Percentiles rank a stretch among this genome's conserved stretches.
Conservation (phyloP, 1,284 basidiomycete genomes). For the Anthracocystis setariae region DNA sequence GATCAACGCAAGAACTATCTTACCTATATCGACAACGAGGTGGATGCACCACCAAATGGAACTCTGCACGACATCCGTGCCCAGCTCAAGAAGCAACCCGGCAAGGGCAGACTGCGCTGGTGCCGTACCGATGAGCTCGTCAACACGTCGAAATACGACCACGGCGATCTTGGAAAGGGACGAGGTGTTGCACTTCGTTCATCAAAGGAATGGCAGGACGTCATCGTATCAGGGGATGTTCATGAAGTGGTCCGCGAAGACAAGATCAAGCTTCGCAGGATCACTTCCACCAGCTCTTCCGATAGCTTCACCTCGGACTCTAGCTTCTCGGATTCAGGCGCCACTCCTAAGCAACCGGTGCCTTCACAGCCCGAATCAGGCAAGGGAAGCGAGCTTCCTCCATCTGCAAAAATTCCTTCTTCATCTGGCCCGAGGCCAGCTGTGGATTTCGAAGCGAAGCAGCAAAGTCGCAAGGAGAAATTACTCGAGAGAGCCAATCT, state of each 20-base stretch:
- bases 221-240: conserved; percentile 24
- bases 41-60: not conserved
- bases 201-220: conserved; percentile 42
- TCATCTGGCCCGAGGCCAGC: not conserved
- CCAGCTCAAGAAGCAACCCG: conserved; percentile 13
- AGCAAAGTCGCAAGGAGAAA: conserved; percentile 42
- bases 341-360: not conserved
- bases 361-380: not conserved
- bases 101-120: conserved; percentile 75
- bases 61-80: conserved; percentile 16
- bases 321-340: conserved; percentile 9
- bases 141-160: conserved; percentile 63
- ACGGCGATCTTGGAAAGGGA: conserved; percentile 58
- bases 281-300: conserved; percentile 20
- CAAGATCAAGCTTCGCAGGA: conserved; percentile 46
- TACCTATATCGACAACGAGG: conserved; percentile 71
- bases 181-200: conserved; percentile 53
- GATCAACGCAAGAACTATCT: conserved; percentile 80
- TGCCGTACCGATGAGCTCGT: conserved; percentile 74
- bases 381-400: not conserved
- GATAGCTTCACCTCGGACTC: conserved; percentile 32
- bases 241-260: conserved; percentile 43
- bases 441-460: conserved; percentile 27
- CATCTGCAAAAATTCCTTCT: not conserved
- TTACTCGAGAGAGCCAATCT: conserved; percentile 36